phyloP scores from a whole-genome alignment of 2,329 filamentous ascomycete species.

The Myriosclerotinia duriaeana region DNA sequence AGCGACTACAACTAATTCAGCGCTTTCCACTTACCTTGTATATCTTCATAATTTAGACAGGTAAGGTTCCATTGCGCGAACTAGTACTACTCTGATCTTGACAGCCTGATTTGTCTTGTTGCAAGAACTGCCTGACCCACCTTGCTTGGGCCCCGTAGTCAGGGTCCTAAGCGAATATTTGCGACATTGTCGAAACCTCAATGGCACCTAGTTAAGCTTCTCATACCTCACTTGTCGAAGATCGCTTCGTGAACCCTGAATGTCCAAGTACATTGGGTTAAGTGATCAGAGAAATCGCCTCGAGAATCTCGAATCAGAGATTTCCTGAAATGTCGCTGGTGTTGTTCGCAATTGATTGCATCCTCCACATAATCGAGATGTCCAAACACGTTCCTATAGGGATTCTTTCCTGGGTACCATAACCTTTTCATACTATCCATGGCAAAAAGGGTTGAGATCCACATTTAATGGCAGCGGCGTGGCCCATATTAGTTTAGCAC shows the following conservation, averaged over 20 bases:
- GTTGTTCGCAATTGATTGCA: conserved; percentile 18
- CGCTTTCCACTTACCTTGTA: neutral
- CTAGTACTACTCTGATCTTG: neutral
- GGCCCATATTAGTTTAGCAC: conserved; percentile 24
- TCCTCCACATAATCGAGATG: neutral
- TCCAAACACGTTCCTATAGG: conserved; percentile 9
- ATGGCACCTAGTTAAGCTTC: conserved; percentile 34
- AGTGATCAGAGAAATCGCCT: neutral
- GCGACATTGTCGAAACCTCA: conserved; percentile 39
- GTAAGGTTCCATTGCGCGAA: no score
- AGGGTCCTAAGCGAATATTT: conserved; percentile 35
- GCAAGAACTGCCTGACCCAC: conserved; percentile 31
- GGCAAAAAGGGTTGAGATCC: conserved; percentile 29
- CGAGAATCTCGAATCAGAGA: conserved; percentile 1
- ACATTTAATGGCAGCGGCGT: conserved; percentile 26
- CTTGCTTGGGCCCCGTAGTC: conserved; percentile 22
- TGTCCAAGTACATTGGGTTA: conserved; percentile 17
- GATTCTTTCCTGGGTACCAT: neutral
- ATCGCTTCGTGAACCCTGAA: conserved; percentile 23
- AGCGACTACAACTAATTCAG: no score
- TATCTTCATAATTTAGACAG: neutral
- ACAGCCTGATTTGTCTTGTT: conserved; percentile 17
- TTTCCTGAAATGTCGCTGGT: neutral
- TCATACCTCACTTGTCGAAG: conserved; percentile 26
- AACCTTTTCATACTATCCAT: conserved; percentile 18